A percentile compares a stretch with the other conserved stretches of the same genome.
These are phyloP conservation scores for Mycena sp. DNA, from an alignment of 1,284 basidiomycete species.

Conservation along the genomic window DNA sequence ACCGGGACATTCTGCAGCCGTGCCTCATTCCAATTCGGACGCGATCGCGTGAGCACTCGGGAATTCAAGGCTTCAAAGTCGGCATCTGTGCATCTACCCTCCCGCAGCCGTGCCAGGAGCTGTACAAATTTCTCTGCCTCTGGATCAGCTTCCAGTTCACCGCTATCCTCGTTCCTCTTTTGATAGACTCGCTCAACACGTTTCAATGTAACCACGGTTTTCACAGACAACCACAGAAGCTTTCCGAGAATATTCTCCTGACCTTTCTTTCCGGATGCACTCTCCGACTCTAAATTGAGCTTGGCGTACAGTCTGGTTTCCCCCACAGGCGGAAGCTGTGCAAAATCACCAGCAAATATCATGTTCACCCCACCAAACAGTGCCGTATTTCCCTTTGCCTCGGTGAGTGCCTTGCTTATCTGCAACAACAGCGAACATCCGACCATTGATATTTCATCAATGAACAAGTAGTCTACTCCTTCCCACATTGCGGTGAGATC, in stretches of 20 bases:
- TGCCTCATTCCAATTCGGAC: conserved; percentile 6
- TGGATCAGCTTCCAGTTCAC: conserved; percentile 26
- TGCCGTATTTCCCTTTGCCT: no score
- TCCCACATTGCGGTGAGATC: no score
- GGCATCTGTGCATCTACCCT: no score
- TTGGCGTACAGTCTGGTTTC: conserved; percentile 31
- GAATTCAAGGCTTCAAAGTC: conserved; percentile 25
- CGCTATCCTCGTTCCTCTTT: not conserved
- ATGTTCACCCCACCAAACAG: no score
- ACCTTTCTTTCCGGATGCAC: conserved; percentile 2
- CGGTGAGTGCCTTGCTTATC: no score
- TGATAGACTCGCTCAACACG: conserved; percentile 37
- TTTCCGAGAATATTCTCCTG: conserved; percentile 37
- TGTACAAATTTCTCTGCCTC: conserved; percentile 37
- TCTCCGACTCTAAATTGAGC: conserved; percentile 10
- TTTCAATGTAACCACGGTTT: no score
- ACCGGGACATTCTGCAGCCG: conserved; percentile 35
- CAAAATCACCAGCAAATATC: no score
- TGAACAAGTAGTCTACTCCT: no score
- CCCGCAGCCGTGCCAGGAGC: conserved; percentile 37
- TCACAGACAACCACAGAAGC: conserved; percentile 35
- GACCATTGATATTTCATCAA: no score
- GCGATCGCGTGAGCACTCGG: conserved; percentile 18
- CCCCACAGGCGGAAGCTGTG: conserved; percentile 46
- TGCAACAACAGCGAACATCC: no score